Evolutionary conservation across 1,284 basidiomycete genomes (phyloP), one percentile per base, ranked within the genome.

Genomic region (Mixia osmundae): DNA sequence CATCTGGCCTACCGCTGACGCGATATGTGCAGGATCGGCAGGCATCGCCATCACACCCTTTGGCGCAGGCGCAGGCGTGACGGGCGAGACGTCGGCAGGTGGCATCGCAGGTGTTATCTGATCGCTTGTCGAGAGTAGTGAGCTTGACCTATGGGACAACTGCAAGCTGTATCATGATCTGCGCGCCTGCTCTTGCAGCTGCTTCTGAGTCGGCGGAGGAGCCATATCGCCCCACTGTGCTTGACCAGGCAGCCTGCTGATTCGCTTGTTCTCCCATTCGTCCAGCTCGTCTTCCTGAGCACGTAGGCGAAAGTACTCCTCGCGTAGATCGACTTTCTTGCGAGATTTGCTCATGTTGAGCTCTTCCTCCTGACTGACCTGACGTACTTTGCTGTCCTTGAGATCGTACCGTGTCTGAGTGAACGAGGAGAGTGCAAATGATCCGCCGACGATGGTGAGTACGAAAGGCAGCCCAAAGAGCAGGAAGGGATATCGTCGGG

Each of bases 331-430:
- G 41, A 95, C 72, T 60, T 71, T 76, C 59, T 76, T 78, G 55
- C 78, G 65, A 33, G 73, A 68, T 58, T 67, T 71, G 46, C 71
- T 67, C 56, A 94, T 65, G 3, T 73, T 69, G 30, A 91, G 61
- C 49, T 79, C 76, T 49, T 91, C 73, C 55, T 91, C 77, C 49
- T 73, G 74, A 23, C 67, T 66, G 23, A 95, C 57, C 57, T 69
- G 65, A 49, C 69, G 67, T 21, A 79, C 68, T 52, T 74, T 79
- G 54, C 74, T 67, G 47, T 76, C 72, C 32, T 85, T 75, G 46
- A 80, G 60, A 52, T 91, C 85, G 56, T 94, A 95, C 25, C 79
- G 65, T 11, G 78, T 87, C 57, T 87, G 78, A 0, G 85, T 87
- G 52, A 97, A 71, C 3, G 67, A 63, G 27, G 73, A 67, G 34